Percentiles rank a stretch among this genome's conserved stretches.
Conservation (phyloP, 1,284 basidiomycete genomes). For the Ganoderma lingzhi region DNA sequence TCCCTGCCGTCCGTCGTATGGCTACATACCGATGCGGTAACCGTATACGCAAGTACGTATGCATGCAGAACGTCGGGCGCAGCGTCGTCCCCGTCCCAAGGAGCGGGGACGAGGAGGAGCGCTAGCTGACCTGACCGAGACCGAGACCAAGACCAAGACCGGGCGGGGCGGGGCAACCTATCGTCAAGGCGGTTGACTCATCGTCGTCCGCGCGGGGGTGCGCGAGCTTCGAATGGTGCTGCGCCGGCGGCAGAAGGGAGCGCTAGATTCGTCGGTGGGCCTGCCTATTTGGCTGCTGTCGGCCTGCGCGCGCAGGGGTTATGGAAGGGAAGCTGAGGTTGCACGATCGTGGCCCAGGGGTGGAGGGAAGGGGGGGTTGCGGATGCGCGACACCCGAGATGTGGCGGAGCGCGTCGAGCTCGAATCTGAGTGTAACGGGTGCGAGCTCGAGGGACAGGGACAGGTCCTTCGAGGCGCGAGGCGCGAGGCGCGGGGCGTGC, state of each 20-base stretch:
- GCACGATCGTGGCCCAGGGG: background rate
- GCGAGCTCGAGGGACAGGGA: background rate
- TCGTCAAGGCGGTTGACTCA: background rate
- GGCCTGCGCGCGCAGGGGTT: background rate
- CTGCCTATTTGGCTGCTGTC: conserved; percentile 1
- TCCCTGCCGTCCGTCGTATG: too few relatives aligned
- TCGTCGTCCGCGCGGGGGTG: background rate
- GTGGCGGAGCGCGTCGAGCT: conserved; percentile 1
- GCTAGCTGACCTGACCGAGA: too few relatives aligned
- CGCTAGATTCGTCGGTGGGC: background rate
- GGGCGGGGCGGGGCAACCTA: background rate
- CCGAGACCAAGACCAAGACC: too few relatives aligned
- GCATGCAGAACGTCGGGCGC: background rate
- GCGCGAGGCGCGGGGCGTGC: background rate
- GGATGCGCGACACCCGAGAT: background rate
- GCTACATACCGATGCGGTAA: background rate
- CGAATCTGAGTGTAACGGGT: background rate
- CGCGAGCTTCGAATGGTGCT: background rate
- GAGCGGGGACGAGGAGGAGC: background rate
- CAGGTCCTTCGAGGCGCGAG: background rate
- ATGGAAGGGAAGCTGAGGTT: background rate
- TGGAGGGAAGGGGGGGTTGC: background rate
- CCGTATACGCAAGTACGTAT: background rate
- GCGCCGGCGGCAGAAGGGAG: background rate
- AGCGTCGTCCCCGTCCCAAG: background rate